A percentile compares a stretch with the other conserved stretches of the same genome.
These are phyloP conservation scores for Ophiostoma himal-ulmi DNA, from an alignment of 2,329 filamentous ascomycete species.

Conservation along the genomic window DNA sequence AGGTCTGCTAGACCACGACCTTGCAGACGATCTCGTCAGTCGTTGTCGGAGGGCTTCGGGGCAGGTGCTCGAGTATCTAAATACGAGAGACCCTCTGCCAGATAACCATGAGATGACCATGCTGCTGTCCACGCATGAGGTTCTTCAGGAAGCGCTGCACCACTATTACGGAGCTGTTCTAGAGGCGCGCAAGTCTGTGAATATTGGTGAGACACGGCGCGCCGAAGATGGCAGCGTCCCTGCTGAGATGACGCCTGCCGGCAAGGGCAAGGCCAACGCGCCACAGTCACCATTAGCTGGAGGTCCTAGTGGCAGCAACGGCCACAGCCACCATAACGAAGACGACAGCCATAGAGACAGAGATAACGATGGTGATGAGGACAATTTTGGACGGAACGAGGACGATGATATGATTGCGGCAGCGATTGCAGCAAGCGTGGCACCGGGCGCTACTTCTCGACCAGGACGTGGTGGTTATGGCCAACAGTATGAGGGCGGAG, in stretches of 20 bases:
- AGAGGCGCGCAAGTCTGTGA: slow-evolving; percentile 53
- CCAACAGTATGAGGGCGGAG: neutral
- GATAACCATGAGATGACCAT: slow-evolving; percentile 93
- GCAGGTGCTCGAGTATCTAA: slow-evolving; percentile 81
- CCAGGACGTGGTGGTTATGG: neutral
- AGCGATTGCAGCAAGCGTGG: slow-evolving; percentile 26
- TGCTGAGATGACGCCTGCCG: slow-evolving; percentile 22
- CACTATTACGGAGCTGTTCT: slow-evolving; percentile 77
- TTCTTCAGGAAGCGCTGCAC: slow-evolving; percentile 73
- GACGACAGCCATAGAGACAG: neutral
- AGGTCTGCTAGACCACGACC: slow-evolving; percentile 75
- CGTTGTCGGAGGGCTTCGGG: slow-evolving; percentile 75
- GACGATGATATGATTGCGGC: slow-evolving; percentile 25
- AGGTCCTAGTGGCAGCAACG: slow-evolving; percentile 19
- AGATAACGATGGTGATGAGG: neutral
- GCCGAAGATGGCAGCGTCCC: slow-evolving; percentile 30
- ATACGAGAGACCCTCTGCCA: slow-evolving; percentile 67
- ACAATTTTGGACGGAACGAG: slow-evolving; percentile 13
- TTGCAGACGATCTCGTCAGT: slow-evolving; percentile 86
- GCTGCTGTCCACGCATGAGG: slow-evolving; percentile 90
- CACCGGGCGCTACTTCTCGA: slow-evolving; percentile 11
- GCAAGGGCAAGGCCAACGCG: slow-evolving; percentile 30
- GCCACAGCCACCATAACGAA: slow-evolving; percentile 10
- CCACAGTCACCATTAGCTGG: slow-evolving; percentile 12
- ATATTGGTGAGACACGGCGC: slow-evolving; percentile 33